A percentile compares a stretch with the other conserved stretches of the same genome.
These are phyloP conservation scores for Corymbia citriodora DNA, from an alignment of 441 rosid genomes.

Conservation along the genomic window DNA sequence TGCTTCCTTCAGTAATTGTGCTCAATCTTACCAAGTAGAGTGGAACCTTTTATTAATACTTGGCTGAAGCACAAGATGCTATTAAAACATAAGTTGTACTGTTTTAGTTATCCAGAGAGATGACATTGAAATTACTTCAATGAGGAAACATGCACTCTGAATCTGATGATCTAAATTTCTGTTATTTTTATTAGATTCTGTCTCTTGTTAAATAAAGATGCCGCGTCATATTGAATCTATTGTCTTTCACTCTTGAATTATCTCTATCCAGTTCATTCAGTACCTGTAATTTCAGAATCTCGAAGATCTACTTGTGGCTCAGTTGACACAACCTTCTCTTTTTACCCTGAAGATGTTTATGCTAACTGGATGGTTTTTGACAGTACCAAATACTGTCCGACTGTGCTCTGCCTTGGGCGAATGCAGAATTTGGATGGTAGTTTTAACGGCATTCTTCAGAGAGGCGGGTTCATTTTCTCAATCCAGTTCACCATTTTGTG, in stretches of 20 bases:
- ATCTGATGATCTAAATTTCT: not conserved
- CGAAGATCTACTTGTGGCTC: not conserved
- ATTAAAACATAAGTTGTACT: not conserved
- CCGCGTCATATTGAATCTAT: not conserved
- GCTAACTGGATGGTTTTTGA: constrained; percentile 17
- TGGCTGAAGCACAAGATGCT: not conserved
- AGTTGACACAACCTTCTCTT: not conserved
- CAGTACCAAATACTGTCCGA: constrained; percentile 91
- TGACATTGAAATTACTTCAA: not conserved
- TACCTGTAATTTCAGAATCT: not conserved
- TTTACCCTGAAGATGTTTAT: not conserved
- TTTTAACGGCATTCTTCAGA: constrained; percentile 44
- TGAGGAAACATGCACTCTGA: not conserved
- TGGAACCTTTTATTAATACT: not conserved
- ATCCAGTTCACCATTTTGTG: constrained; percentile 79
- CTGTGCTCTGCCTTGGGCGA: constrained; percentile 72
- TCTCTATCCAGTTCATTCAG: not conserved
- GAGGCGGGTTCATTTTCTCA: constrained; percentile 76
- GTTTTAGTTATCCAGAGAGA: not conserved
- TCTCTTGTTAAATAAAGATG: not conserved
- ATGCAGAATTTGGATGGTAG: constrained; percentile 70
- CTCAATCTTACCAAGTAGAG: not conserved
- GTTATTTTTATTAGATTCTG: not conserved
- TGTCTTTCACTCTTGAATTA: not conserved
- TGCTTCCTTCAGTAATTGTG: not conserved